Evolutionary conservation across 495 filamentous ascomycete species (phyloP).

Genomic region (Glonium stellatum): DNA sequence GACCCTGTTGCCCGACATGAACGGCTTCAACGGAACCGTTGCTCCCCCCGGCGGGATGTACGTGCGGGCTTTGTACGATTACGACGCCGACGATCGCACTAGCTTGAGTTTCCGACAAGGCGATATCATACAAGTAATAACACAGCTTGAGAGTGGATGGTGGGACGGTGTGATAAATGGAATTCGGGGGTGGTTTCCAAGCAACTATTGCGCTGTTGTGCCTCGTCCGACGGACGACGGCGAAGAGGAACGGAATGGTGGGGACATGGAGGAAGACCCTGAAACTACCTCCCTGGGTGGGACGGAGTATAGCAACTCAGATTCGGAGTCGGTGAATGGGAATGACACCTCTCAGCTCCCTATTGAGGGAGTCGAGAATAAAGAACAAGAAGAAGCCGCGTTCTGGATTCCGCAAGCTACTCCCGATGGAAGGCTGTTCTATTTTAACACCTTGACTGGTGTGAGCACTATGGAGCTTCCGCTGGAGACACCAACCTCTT

Average conservation of each 20-base stretch:
- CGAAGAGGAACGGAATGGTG: slow-evolving; percentile 32
- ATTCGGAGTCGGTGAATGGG: slow-evolving; percentile 46
- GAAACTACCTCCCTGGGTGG: slow-evolving; percentile 43
- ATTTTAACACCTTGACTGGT: slow-evolving; percentile 94
- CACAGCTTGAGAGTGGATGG: slow-evolving; percentile 95
- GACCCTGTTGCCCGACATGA: slow-evolving; percentile 43
- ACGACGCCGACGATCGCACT: slow-evolving; percentile 91
- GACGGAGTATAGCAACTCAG: slow-evolving; percentile 54
- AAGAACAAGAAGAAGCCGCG: slow-evolving; percentile 77
- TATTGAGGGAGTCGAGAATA: slow-evolving; percentile 58
- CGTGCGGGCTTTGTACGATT: slow-evolving; percentile 94
- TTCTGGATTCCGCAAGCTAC: slow-evolving; percentile 99
- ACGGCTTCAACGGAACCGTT: slow-evolving; percentile 58
- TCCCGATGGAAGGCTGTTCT: slow-evolving; percentile 86
- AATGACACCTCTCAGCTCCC: slow-evolving; percentile 51
- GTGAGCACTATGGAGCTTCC: slow-evolving; percentile 90
- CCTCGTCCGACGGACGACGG: slow-evolving; percentile 49
- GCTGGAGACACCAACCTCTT: slow-evolving; percentile 76
- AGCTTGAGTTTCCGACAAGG: slow-evolving; percentile 93
- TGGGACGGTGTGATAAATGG: slow-evolving; percentile 97
- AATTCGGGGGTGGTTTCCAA: slow-evolving; percentile 95
- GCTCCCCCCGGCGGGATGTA: slow-evolving; percentile 74
- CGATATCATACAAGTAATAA: slow-evolving; percentile 95
- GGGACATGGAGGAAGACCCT: slow-evolving; percentile 43
- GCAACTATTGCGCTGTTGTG: slow-evolving; percentile 92